A percentile compares a stretch with the other conserved stretches of the same genome.
Evolutionary conservation across 805 yeast genomes (phyloP).

Genomic region (Metschnikowia corniflorae): DNA sequence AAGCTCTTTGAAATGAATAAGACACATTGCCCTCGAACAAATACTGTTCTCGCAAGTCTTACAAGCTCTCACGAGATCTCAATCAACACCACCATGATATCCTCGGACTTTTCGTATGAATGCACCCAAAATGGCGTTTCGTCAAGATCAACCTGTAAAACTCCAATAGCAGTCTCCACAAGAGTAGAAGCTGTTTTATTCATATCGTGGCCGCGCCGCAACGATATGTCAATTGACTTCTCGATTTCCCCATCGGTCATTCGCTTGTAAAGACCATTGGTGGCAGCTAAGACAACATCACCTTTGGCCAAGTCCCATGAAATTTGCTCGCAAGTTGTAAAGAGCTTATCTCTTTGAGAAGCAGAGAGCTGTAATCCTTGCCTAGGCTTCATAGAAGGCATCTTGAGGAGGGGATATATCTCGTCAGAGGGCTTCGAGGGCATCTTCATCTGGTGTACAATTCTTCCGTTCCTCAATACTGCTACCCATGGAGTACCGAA

Average conservation of each 20-base stretch:
- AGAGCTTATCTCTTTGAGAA: background rate
- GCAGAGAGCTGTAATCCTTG: background rate
- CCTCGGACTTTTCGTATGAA: conserved; percentile 1
- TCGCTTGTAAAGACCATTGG: conserved; percentile 4
- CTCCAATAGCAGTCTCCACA: conserved; percentile 2
- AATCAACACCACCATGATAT: conserved; percentile 4
- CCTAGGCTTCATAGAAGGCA: background rate
- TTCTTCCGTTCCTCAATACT: background rate
- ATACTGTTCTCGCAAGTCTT: no score
- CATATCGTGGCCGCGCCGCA: conserved; percentile 3
- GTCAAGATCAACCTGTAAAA: background rate
- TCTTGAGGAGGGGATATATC: background rate
- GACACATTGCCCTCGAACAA: no score
- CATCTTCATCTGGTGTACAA: background rate
- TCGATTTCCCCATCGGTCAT: background rate
- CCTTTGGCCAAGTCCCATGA: conserved; percentile 1
- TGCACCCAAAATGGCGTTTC: conserved; percentile 1
- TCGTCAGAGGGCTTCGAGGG: background rate
- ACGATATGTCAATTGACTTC: background rate
- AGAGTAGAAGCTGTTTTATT: conserved; percentile 1
- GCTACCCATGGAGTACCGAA: background rate
- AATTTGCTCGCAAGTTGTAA: background rate
- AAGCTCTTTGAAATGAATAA: no score
- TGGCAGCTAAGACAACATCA: conserved; percentile 4
- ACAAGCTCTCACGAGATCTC: background rate